Evolutionary conservation across 2,329 filamentous ascomycete genomes (phyloP), one percentile per base, ranked within the genome.

Genomic region (Lizonia empirigonia): DNA sequence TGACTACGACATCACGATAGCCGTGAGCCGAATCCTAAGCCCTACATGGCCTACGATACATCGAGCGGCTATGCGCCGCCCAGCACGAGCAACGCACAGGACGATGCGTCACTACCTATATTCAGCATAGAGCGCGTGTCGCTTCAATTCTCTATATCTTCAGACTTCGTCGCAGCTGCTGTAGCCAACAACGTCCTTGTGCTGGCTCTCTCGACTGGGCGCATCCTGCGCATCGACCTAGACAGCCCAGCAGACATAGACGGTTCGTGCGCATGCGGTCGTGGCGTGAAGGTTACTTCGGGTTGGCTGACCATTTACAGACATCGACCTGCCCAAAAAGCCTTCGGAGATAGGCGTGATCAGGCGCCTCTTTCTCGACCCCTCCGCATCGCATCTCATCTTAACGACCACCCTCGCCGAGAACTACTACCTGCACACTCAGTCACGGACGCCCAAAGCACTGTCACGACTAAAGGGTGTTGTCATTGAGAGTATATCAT

Each of bases 111-210:
- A 48, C 79, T 93, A 52, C 92, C 93, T 63, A 96, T 99, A 76
- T 99, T 99, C 80, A 90, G 94, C 71, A 86, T 97, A 70, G 90
- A 96, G 76, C 86, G 85, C 57, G 94, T 97, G 30, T 88, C 95
- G 78, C 85, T 97, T 57, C 90, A 94, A 73, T 99, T 99, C 80
- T 88, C 90, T 53, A 88, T 97, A 66, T 90, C 93, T 2, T 91
- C 93, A 60, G 90, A 97, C 74, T 97, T 99, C 70, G 94, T 96
- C 38, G 92, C 94, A 15, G 92, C 92, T 32, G 92, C 97, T 75
- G 93, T 97, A 48, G 92, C 93, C 59, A 97, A 99, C 76, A 97
- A 99, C 79, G 92, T 97, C 55, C 83, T 99, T 50, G 86, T 97
- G 18, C 81, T 99, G 42, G 94, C 94, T 32, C 82, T 99, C 29